These are phyloP conservation scores for Ceratorhiza oryzae-sativae DNA, from an alignment of 1,284 basidiomycete species.

Conservation along the genomic window DNA sequence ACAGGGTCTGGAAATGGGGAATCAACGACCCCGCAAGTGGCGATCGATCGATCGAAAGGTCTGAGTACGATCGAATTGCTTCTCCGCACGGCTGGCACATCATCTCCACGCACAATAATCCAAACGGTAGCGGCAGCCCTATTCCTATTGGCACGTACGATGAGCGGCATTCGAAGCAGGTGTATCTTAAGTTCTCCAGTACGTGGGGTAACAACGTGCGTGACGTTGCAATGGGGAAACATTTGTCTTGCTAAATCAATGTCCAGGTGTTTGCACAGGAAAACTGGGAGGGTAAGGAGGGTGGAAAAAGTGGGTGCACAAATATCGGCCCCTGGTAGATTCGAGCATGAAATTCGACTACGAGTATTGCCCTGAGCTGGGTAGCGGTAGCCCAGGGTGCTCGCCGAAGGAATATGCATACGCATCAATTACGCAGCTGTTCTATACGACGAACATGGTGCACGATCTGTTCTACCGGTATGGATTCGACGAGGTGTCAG, in stretches of 20 bases:
- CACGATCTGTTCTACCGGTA: conserved; percentile 64
- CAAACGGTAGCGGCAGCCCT: conserved; percentile 54
- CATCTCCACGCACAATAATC: conserved; percentile 60
- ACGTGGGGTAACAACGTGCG: conserved; percentile 90
- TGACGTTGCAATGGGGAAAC: background rate
- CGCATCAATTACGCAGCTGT: conserved; percentile 84
- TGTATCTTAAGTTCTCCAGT: conserved; percentile 70
- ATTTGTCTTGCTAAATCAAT: background rate
- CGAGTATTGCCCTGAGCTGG: conserved; percentile 66
- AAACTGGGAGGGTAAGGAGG: conserved; percentile 91
- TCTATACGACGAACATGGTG: conserved; percentile 90
- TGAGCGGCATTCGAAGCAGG: conserved; percentile 51
- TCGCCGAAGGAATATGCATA: conserved; percentile 87
- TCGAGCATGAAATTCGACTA: conserved; percentile 68
- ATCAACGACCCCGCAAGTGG: conserved; percentile 75
- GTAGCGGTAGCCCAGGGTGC: conserved; percentile 58
- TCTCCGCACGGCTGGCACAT: conserved; percentile 90
- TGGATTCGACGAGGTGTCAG: conserved; percentile 89
- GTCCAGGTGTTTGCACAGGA: conserved; percentile 77
- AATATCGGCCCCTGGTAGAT: conserved; percentile 79
- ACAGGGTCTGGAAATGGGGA: conserved; percentile 77
- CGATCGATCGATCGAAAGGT: conserved; percentile 61
- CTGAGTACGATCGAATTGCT: conserved; percentile 73
- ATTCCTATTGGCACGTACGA: conserved; percentile 36
- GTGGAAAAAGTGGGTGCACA: conserved; percentile 73